A percentile compares a stretch with the other conserved stretches of the same genome.
Evolutionary conservation across 495 filamentous ascomycete genomes (phyloP).

Genomic region (Aspergillus conjunctus): DNA sequence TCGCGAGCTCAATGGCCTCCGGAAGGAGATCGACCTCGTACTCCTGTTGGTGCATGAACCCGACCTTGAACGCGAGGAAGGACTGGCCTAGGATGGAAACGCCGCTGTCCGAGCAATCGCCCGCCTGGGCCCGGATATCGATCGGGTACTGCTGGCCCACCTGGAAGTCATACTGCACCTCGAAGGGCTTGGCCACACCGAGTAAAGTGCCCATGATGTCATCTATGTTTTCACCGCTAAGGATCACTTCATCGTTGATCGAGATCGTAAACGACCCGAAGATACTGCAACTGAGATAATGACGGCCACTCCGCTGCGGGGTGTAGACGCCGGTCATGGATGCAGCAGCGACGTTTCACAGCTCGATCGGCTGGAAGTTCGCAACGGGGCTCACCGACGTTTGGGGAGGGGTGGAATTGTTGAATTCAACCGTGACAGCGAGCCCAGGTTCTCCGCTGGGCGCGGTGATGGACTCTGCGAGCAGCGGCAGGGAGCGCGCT

Average conservation of each 20-base stretch:
- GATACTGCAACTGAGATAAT: slow-evolving; percentile 19
- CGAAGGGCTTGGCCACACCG: slow-evolving; percentile 11
- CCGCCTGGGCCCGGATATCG: not conserved
- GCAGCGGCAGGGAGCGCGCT: slow-evolving; percentile 3
- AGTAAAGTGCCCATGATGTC: slow-evolving; percentile 22
- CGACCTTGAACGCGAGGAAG: slow-evolving; percentile 18
- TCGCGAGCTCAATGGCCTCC: slow-evolving; percentile 14
- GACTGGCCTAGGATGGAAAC: not conserved
- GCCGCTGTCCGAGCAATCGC: slow-evolving; percentile 1
- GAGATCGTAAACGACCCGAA: slow-evolving; percentile 15
- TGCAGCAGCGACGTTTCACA: not conserved
- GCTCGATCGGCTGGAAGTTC: not conserved
- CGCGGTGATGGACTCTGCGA: slow-evolving; percentile 6
- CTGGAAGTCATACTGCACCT: slow-evolving; percentile 15
- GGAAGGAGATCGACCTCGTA: slow-evolving; percentile 15
- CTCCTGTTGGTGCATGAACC: slow-evolving; percentile 19
- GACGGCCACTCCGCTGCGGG: slow-evolving; percentile 13
- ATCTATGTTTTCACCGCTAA: slow-evolving; percentile 19
- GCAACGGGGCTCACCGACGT: not conserved
- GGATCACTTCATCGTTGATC: slow-evolving; percentile 15
- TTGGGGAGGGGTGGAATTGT: not conserved
- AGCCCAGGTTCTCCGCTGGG: slow-evolving; percentile 5
- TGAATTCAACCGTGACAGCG: slow-evolving; percentile 4
- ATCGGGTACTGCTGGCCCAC: slow-evolving; percentile 16
- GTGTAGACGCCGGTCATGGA: not conserved